Evolutionary conservation across 129 eudicot genomes (phyloP).

Genomic region (Helichrysum umbraculigerum): DNA sequence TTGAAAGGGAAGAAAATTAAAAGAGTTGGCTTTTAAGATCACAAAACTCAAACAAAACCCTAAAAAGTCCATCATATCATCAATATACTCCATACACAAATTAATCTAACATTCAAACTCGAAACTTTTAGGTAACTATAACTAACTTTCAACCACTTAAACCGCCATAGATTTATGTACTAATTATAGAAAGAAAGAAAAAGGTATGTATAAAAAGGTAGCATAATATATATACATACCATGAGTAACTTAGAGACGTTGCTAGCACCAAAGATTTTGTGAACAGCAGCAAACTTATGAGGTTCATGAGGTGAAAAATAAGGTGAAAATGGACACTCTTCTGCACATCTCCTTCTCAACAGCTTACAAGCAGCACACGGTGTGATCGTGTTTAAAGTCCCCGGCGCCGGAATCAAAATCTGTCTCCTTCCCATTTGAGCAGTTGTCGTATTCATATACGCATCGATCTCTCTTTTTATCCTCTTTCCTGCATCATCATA

Average conservation of each 20-base stretch:
- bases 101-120: conserved; percentile 1
- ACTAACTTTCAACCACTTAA: background rate
- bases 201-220: background rate
- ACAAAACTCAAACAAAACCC: background rate
- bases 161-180: background rate
- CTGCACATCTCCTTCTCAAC: conserved; percentile 64
- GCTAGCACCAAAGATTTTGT: conserved; percentile 73
- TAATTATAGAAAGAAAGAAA: background rate
- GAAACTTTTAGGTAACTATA: background rate
- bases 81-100: background rate
- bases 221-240: conserved; percentile 31
- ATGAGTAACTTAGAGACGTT: conserved; percentile 74
- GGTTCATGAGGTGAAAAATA: conserved; percentile 80
- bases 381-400: conserved; percentile 56
- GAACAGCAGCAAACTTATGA: conserved; percentile 75
- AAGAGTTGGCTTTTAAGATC: background rate
- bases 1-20: background rate
- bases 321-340: conserved; percentile 77
- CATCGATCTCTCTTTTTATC: conserved; percentile 41
- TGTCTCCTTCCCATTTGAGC: conserved; percentile 49
- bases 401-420: conserved; percentile 37
- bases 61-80: background rate
- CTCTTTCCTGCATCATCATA: conserved; percentile 53
- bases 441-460: conserved; percentile 20
- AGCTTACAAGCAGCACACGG: conserved; percentile 80